These are phyloP conservation scores for Kwoniella botswanensis DNA, from an alignment of 768 basidiomycete species.

Conservation along the genomic window DNA sequence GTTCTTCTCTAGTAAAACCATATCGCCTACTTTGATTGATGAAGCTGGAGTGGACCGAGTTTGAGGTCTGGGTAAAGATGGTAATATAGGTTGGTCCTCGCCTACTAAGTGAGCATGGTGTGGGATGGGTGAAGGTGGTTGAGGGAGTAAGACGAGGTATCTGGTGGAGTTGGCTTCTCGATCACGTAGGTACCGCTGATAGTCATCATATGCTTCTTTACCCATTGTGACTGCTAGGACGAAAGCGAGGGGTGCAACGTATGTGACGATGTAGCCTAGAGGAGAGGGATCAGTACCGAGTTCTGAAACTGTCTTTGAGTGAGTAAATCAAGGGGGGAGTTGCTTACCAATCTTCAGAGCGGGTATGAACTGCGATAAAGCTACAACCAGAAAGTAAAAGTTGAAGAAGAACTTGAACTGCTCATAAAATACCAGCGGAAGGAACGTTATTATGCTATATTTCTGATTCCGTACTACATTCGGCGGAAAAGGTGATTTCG, in stretches of 20 bases:
- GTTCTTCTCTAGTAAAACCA: constrained; percentile 92
- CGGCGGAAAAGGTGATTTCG: constrained; percentile 63
- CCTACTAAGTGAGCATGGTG: constrained; percentile 33
- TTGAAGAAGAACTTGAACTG: constrained; percentile 99
- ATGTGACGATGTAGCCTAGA: constrained; percentile 90
- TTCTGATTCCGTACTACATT: constrained; percentile 98
- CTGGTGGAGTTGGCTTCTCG: constrained; percentile 92
- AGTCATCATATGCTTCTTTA: constrained; percentile 98
- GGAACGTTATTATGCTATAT: constrained; percentile 94
- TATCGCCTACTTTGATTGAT: constrained; percentile 84
- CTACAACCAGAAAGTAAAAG: constrained; percentile 95
- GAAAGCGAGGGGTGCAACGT: constrained; percentile 93
- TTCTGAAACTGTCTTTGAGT: background rate
- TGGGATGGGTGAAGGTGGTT: constrained; percentile 48
- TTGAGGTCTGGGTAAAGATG: constrained; percentile 35
- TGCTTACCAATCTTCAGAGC: constrained; percentile 85
- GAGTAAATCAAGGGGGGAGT: background rate
- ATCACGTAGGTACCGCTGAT: constrained; percentile 89
- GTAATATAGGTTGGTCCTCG: constrained; percentile 24
- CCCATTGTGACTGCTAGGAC: constrained; percentile 95
- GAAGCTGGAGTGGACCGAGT: constrained; percentile 84
- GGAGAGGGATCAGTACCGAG: background rate
- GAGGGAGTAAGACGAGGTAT: constrained; percentile 78
- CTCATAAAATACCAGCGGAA: constrained; percentile 96
- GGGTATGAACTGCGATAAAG: constrained; percentile 92